phyloP scores from a whole-genome alignment of 345 rosid genomes.

The Lepidium africanum region DNA sequence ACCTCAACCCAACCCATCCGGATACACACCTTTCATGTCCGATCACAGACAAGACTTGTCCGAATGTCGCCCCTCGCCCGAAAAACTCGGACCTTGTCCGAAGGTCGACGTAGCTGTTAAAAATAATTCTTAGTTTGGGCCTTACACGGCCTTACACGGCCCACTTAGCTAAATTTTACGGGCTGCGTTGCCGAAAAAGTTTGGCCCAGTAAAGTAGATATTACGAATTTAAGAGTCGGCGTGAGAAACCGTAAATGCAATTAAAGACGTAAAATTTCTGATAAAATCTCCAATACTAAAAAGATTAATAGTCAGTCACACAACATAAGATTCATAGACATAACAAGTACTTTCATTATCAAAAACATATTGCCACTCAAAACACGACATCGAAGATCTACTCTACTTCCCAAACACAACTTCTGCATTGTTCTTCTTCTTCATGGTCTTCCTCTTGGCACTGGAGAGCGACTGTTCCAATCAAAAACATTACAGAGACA shows the following conservation, averaged over 20 bases:
- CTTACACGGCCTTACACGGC: too few species aligned
- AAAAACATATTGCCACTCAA: neutral
- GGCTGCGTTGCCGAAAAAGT: neutral
- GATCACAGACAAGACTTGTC: too few species aligned
- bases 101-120: too few species aligned
- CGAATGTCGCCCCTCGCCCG: too few species aligned
- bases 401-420: neutral
- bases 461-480: constrained; percentile 58
- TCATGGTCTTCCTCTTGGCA: constrained; percentile 50
- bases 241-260: neutral
- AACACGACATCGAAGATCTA: neutral
- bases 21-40: too few species aligned
- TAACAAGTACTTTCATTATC: neutral
- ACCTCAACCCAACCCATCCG: too few species aligned
- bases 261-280: neutral
- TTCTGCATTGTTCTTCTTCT: neutral
- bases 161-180: neutral
- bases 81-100: too few species aligned
- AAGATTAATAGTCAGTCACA: neutral
- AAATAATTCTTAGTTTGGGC: too few species aligned
- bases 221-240: neutral
- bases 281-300: neutral
- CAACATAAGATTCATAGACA: neutral
- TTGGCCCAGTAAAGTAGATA: neutral
- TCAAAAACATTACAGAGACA: neutral